A percentile compares a stretch with the other conserved stretches of the same genome.
These are phyloP conservation scores for Sarocladium strictum DNA, from an alignment of 2,329 filamentous ascomycete genomes.

Conservation along the genomic window DNA sequence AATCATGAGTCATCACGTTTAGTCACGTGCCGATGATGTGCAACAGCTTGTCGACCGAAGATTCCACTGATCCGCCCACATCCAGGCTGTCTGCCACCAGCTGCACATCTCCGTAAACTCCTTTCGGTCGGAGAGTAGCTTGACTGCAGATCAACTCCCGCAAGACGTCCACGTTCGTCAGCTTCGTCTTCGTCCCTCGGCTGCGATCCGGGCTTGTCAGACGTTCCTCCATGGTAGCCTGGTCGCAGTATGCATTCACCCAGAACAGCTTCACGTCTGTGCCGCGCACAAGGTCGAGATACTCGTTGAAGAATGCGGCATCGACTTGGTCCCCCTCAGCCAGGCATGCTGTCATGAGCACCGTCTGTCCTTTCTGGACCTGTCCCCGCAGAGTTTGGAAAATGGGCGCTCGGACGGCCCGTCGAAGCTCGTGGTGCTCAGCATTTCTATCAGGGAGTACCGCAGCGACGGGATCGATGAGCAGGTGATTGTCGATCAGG, in stretches of 20 bases:
- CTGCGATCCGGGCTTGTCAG: slow-evolving; percentile 7
- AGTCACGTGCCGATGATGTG: not conserved
- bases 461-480: slow-evolving; percentile 15
- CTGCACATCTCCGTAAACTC: not conserved
- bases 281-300: slow-evolving; percentile 12
- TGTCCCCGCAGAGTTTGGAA: slow-evolving; percentile 12
- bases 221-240: slow-evolving; percentile 9
- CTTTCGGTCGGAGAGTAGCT: not conserved
- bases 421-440: slow-evolving; percentile 16
- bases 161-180: slow-evolving; percentile 10
- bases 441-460: slow-evolving; percentile 13
- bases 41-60: not conserved
- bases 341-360: slow-evolving; percentile 17
- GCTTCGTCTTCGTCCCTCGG: slow-evolving; percentile 10
- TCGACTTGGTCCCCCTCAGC: slow-evolving; percentile 11
- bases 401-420: slow-evolving; percentile 13
- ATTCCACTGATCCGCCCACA: slow-evolving; percentile 10
- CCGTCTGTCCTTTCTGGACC: slow-evolving; percentile 9
- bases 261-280: slow-evolving; percentile 9
- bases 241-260: slow-evolving; percentile 13
- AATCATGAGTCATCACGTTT: too few species aligned
- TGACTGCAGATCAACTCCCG: not conserved
- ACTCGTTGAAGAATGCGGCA: slow-evolving; percentile 11
- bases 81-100: slow-evolving; percentile 10
- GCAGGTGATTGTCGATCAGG: slow-evolving; percentile 16